Evolutionary conservation across 2,329 filamentous ascomycete genomes (phyloP), one percentile per base, ranked within the genome.

Genomic region (Penicillium sp.): DNA sequence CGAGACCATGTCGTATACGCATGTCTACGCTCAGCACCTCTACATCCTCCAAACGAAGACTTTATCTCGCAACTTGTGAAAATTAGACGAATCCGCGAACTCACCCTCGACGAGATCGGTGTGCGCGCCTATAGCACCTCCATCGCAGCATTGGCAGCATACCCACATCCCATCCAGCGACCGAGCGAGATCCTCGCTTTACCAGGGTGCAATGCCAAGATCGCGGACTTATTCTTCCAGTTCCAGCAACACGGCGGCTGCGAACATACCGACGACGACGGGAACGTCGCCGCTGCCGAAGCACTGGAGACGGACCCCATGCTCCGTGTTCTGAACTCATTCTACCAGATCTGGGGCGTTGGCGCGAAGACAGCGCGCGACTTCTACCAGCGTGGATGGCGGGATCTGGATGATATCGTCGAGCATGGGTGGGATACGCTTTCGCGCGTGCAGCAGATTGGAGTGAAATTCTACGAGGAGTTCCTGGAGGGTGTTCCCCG

Each of bases 331-430:
- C 74, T 97, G 4, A 79, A 83, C 42, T 70, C 81, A 0, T 97
- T 97, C 72, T 89, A 89, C 74, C 80, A 88, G 5, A 95, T 97
- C 54, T 96, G 91, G 89, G 93, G 92, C n/a, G 91, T 97, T 0
- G 93, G 89, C 0, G 87, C 88, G 2, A 85, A 84, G 13, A 94
- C 88, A 0, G 92, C 93, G 0, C 80, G 87, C 16, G 84, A 92
- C 1, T 96, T 96, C 65, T 84, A 82, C 63, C 81, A 84, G 16
- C 85, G 84, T 58, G 79, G 90, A 29, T 97, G 91, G 90, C 81
- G 84, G 56, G 88, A 94, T 56, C 77, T 96, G 0, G 91, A 97
- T 65, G 92, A 97, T 64, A 77, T 97, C 3, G 79, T 96, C 39
- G 89, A 96, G 65, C 82, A 86, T 64, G 91, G 89, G 12, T 97